Evolutionary conservation across 2,329 filamentous ascomycete genomes (phyloP), one percentile per base, ranked within the genome.

Genomic region (Cercospora sp.): DNA sequence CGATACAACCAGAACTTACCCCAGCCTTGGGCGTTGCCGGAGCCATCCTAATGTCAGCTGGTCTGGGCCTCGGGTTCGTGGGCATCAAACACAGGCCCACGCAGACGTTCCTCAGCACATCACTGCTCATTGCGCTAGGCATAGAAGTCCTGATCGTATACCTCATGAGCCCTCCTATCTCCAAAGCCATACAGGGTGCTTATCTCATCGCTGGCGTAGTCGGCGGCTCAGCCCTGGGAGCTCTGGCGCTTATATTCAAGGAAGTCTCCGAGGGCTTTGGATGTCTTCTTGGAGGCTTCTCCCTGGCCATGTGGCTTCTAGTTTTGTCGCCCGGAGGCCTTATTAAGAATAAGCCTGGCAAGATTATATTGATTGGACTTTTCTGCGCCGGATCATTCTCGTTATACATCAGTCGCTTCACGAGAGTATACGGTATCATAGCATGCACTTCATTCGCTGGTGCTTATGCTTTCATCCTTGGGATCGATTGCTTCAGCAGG

Each of bases 261-360:
- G 93, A 97, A 74, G 84, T 97, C 55, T 93, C 92, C 0, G 90
- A 91, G 78, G 90, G 93, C 65, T 82, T 97, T n/a, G 92, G 91
- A 2, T 97, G 92, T 76, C 82, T 94, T n/a, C 83, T 97, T 0
- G 93, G 93, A 28, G 93, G 93, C 0, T 96, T 95, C 78, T 93
- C 89, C 71, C 77, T 95, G 7, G 89, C 89, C 76, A 96, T 96
- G 93, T 98, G 94, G 94, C 84, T 98, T 62, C 84, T 97, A 57
- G 90, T 89, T 26, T 80, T 97, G 53, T 89, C 88, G 65, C 84
- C 89, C 0, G 94, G 93, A 6, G 93, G 94, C 0, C 82, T 97
- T 36, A 83, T 97, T 48, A 82, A 83, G 4, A 83, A 85, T 2
- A 84, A 84, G 0, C 82, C 84, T 16, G 84, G 88, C 3, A 93